These are phyloP conservation scores for Acanthamoeba lenticulata DNA, from an alignment of 208 protist species.

Conservation along the genomic window DNA sequence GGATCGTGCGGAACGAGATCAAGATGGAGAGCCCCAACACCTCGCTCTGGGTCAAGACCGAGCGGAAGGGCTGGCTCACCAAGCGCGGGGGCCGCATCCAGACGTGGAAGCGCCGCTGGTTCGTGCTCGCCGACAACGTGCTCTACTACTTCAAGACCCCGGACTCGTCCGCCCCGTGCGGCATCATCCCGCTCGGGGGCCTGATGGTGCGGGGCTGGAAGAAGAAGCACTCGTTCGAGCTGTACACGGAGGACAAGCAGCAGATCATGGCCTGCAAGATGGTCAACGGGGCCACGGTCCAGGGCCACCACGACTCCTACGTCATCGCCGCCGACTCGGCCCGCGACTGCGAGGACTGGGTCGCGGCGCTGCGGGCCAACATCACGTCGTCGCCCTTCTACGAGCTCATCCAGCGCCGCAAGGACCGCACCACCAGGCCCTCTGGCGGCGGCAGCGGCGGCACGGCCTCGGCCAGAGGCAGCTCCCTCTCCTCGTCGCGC, in stretches of 20 bases:
- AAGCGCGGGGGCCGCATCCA: not conserved
- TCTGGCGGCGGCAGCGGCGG: not conserved
- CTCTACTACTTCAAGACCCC: slow-evolving; percentile 19
- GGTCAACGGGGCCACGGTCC: not conserved
- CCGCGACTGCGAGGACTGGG: not conserved
- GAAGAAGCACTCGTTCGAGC: slow-evolving; percentile 28
- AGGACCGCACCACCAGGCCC: not conserved
- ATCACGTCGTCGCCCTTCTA: slow-evolving; percentile 5
- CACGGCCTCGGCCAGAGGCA: not conserved
- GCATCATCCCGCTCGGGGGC: not conserved
- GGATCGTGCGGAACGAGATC: slow-evolving; percentile 93
- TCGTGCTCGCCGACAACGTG: slow-evolving; percentile 50
- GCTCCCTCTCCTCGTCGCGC: not conserved
- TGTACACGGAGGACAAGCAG: slow-evolving; percentile 1
- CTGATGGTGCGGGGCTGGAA: not conserved
- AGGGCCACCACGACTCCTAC: slow-evolving; percentile 38
- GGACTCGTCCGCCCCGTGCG: not conserved
- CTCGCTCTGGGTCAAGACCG: not conserved
- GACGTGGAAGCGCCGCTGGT: slow-evolving; percentile 31
- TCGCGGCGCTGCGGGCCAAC: not conserved
- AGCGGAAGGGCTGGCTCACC: slow-evolving; percentile 38
- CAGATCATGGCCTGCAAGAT: slow-evolving; percentile 24
- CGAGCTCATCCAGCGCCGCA: not conserved
- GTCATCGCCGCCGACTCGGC: not conserved
- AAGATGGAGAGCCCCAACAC: slow-evolving; percentile 86